Conservation (phyloP, 495 filamentous ascomycete species). For the Tuber umbilicatum region DNA sequence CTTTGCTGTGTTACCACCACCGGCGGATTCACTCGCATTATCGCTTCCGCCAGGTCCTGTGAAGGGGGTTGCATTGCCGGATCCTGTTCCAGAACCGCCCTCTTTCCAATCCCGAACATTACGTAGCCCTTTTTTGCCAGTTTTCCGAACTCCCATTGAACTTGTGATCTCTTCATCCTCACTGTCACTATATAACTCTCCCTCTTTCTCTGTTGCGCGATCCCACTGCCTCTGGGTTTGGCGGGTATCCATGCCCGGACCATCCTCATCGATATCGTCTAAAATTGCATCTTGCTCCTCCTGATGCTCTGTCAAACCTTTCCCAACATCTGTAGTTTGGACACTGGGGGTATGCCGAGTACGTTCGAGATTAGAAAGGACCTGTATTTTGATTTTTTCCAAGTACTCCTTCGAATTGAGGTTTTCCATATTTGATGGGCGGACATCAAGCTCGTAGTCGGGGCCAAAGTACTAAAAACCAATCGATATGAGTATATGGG, state of each 20-base stretch:
- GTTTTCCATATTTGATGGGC: slow-evolving; percentile 98
- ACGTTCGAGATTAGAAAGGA: slow-evolving; percentile 86
- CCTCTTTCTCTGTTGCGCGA: slow-evolving; percentile 61
- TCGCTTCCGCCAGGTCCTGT: slow-evolving; percentile 29
- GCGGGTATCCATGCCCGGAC: slow-evolving; percentile 72
- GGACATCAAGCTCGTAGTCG: slow-evolving; percentile 91
- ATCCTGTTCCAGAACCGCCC: slow-evolving; percentile 59
- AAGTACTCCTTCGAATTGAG: slow-evolving; percentile 91
- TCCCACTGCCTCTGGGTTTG: slow-evolving; percentile 81
- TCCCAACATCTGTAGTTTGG: slow-evolving; percentile 91
- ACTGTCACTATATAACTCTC: slow-evolving; percentile 71
- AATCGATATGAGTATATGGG: slow-evolving; percentile 40
- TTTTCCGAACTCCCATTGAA: slow-evolving; percentile 63
- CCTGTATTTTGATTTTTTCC: slow-evolving; percentile 85
- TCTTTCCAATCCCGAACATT: slow-evolving; percentile 38
- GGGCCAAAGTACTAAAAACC: slow-evolving; percentile 80
- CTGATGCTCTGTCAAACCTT: slow-evolving; percentile 57
- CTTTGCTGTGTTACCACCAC: slow-evolving; percentile 50
- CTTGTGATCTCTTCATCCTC: slow-evolving; percentile 82
- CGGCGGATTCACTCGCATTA: slow-evolving; percentile 61
- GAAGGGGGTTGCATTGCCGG: slow-evolving; percentile 54
- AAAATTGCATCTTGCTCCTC: slow-evolving; percentile 85
- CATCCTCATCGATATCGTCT: slow-evolving; percentile 81
- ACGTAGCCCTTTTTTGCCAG: slow-evolving; percentile 53
- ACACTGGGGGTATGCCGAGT: slow-evolving; percentile 86